Base-by-base conservation (phyloP, 1,284 basidiomycete genomes). In the Schizophyllum amplum region DNA sequence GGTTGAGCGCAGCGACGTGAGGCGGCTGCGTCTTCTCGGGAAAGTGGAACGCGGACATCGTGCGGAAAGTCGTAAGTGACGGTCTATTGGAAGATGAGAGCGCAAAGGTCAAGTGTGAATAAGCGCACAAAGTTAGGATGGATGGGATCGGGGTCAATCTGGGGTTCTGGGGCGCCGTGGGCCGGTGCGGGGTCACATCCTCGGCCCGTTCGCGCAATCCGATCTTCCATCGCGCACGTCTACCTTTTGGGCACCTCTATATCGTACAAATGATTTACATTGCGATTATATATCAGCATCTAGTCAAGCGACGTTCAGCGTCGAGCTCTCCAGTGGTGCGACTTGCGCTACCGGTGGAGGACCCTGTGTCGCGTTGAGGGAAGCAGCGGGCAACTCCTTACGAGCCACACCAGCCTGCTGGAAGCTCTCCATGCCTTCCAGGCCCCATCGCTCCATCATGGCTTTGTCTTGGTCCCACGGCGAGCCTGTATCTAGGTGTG, bases 391-490 rank as follows among this genome's bases (percentile, higher is more conserved):
- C 33, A 42, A 9, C 68, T 87, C 86, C 68, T 86, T 83, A 59
- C 68, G 71, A 24, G 75, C 75, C 49, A 85, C 75, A 58, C 73
- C 77, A 21, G 69, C 67, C 64, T 89, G 84, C 64, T 90, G 84
- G 67, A 95, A 97, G 69, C 90, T 93, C 58, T 77, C 76, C 92
- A 98, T 94, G 24, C 94, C 94, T 58, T 87, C 78, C 27, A 99
- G 76, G 33, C 96, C 96, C 94, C 94, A 98, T 57, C 94, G 83
- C 5, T 71, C 77, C 79, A 98, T 90, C 93, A 98, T 94, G 9
- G 85, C 81, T 71, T 96, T 96, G 74, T 99, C 96, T 80, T 94
- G 61, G 65, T 94, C 91, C 92, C 91, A 93, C 51, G 89, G 87
- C 6, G 89, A 87, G 68, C 87, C 87, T 90, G 63, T 46, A 57